Evolutionary conservation across 768 basidiomycete species (phyloP).

Genomic region (Leucocoprinus leucothites): DNA sequence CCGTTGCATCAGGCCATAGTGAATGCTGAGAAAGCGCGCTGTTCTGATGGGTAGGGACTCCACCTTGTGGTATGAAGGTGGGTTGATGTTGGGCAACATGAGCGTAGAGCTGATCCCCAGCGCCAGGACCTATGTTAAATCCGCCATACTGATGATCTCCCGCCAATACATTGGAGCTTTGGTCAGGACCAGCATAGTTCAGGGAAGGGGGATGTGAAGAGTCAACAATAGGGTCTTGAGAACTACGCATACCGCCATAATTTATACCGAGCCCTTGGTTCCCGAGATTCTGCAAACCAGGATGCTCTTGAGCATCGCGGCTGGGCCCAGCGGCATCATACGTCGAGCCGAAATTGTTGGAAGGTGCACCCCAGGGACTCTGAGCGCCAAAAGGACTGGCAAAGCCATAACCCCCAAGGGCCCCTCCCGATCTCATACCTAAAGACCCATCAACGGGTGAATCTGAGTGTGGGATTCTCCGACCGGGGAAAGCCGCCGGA

Average conservation of each 20-base stretch:
- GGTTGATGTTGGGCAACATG: conserved; percentile 7
- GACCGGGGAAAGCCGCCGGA: conserved; percentile 26
- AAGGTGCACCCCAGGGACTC: conserved; percentile 12
- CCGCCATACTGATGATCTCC: conserved; percentile 4
- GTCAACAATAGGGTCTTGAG: conserved; percentile 5
- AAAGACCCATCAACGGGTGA: conserved; percentile 33
- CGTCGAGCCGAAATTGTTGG: background rate
- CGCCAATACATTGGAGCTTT: background rate
- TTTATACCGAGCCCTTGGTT: background rate
- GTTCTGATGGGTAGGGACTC: background rate
- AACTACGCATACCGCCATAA: conserved; percentile 2
- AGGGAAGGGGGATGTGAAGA: background rate
- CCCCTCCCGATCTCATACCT: background rate
- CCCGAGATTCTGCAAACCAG: conserved; percentile 7
- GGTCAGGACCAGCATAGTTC: conserved; percentile 4
- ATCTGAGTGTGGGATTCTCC: conserved; percentile 39
- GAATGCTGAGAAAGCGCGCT: conserved; percentile 19
- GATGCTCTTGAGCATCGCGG: conserved; percentile 4
- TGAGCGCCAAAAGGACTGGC: conserved; percentile 14
- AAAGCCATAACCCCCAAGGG: conserved; percentile 5
- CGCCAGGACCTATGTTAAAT: conserved; percentile 2
- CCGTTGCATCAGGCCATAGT: conserved; percentile 33
- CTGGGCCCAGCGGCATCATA: conserved; percentile 1
- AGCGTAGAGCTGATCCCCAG: background rate
- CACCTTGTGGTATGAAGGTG: background rate